Percentiles rank a stretch among this genome's conserved stretches.
Evolutionary conservation across 75 land plant species (phyloP).

Genomic region (Adiantum capillusveneris): DNA sequence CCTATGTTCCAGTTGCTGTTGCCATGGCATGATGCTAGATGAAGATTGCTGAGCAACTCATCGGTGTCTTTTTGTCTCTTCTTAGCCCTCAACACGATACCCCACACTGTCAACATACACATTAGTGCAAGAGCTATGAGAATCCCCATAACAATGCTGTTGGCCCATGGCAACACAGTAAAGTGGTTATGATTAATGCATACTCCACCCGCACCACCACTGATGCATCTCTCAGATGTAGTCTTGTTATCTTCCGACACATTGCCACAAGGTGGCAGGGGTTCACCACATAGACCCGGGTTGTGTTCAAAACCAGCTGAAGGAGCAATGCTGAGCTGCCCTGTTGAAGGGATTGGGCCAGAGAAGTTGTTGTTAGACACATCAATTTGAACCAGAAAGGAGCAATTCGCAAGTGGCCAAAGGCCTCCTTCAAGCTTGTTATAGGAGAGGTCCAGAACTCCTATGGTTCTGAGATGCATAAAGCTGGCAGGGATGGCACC

Average conservation of each 20-base stretch:
- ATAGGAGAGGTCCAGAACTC: slow-evolving; percentile 68
- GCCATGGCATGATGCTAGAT: slow-evolving; percentile 14
- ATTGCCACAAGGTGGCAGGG: slow-evolving; percentile 40
- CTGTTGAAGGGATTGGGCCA: slow-evolving; percentile 64
- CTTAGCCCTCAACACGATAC: slow-evolving; percentile 42
- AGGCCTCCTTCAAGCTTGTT: slow-evolving; percentile 59
- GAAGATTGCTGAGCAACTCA: slow-evolving; percentile 52
- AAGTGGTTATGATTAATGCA: slow-evolving; percentile 16
- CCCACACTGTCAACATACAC: slow-evolving; percentile 56
- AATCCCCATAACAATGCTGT: slow-evolving; percentile 52
- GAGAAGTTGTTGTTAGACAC: slow-evolving; percentile 55
- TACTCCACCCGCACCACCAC: slow-evolving; percentile 36
- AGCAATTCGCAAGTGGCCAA: slow-evolving; percentile 58
- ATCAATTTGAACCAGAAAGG: slow-evolving; percentile 69
- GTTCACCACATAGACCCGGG: slow-evolving; percentile 75
- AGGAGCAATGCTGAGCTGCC: slow-evolving; percentile 75
- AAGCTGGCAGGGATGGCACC: slow-evolving; percentile 62
- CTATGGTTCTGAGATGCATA: slow-evolving; percentile 50
- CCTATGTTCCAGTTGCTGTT: slow-evolving; percentile 51
- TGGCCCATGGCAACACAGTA: slow-evolving; percentile 47
- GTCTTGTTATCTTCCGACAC: too few species aligned
- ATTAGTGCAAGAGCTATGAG: slow-evolving; percentile 46
- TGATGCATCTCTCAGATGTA: slow-evolving; percentile 33
- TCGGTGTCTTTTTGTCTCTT: slow-evolving; percentile 35
- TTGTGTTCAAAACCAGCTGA: slow-evolving; percentile 62